phyloP scores from a whole-genome alignment of 106 monocot species.

The Amphibolis antarctica region DNA sequence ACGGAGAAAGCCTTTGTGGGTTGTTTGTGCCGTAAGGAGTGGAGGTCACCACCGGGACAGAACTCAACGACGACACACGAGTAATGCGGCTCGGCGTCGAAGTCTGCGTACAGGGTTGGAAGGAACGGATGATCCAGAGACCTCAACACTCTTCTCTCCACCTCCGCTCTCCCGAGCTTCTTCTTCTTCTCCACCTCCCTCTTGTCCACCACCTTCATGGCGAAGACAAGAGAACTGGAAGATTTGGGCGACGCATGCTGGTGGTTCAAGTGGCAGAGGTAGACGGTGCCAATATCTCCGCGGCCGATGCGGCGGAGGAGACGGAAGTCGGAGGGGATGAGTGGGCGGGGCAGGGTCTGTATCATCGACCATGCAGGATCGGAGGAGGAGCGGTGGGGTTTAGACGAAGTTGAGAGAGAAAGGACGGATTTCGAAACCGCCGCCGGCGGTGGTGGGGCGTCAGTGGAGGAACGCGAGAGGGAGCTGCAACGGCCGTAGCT shows the following conservation, averaged over 20 bases:
- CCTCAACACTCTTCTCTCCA: constrained; percentile 54
- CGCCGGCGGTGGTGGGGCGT: neutral
- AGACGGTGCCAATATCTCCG: constrained; percentile 87
- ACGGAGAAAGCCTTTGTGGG: constrained; percentile 10
- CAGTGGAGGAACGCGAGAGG: constrained; percentile 2
- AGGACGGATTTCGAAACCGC: neutral
- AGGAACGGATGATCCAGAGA: constrained; percentile 60
- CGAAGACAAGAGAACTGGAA: constrained; percentile 4
- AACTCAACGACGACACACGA: constrained; percentile 20
- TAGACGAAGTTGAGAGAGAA: constrained; percentile 16
- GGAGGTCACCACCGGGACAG: constrained; percentile 21
- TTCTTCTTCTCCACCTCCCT: constrained; percentile 51
- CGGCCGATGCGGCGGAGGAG: constrained; percentile 61
- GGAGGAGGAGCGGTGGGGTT: constrained; percentile 27
- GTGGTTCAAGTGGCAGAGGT: constrained; percentile 49
- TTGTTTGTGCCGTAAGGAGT: constrained; percentile 14
- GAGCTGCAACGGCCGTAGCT: constrained; percentile 1
- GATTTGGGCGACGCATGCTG: neutral
- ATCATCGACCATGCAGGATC: neutral
- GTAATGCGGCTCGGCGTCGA: constrained; percentile 38
- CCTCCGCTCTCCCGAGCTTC: constrained; percentile 60
- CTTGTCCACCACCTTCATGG: constrained; percentile 87
- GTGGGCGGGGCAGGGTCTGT: neutral
- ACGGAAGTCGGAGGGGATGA: constrained; percentile 57
- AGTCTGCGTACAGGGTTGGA: constrained; percentile 50